These are phyloP conservation scores for Rutstroemia sydowiana DNA, from an alignment of 2,329 filamentous ascomycete genomes.

Conservation along the genomic window DNA sequence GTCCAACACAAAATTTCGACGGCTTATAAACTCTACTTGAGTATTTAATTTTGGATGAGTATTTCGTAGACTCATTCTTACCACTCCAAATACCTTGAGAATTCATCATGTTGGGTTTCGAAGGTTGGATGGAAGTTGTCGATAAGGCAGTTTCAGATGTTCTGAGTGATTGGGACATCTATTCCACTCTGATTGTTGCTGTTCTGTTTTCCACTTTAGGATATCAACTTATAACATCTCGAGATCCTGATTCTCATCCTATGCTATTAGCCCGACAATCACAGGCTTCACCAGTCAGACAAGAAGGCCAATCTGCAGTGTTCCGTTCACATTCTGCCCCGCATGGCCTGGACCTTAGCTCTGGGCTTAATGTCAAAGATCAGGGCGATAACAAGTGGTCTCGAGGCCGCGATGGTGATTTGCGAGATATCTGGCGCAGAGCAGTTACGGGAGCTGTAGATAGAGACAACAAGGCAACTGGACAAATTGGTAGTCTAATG, in stretches of 20 bases:
- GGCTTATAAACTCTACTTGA: neutral
- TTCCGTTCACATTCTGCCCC: constrained; percentile 81
- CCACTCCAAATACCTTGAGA: neutral
- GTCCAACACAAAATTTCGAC: neutral
- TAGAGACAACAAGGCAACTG: constrained; percentile 52
- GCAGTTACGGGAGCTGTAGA: constrained; percentile 57
- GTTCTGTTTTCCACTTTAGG: constrained; percentile 59
- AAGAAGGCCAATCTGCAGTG: constrained; percentile 76
- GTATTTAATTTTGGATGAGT: neutral
- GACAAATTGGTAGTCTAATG: constrained; percentile 61
- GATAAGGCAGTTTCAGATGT: constrained; percentile 64
- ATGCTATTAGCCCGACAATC: constrained; percentile 84
- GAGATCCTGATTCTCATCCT: constrained; percentile 86
- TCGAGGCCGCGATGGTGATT: constrained; percentile 75
- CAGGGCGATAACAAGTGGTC: constrained; percentile 75
- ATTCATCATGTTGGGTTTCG: constrained; percentile 28
- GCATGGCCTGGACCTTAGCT: constrained; percentile 72
- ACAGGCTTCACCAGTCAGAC: constrained; percentile 67
- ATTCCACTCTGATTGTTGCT: constrained; percentile 66
- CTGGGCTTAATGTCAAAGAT: constrained; percentile 76
- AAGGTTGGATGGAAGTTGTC: constrained; percentile 55
- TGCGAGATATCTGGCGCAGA: constrained; percentile 83
- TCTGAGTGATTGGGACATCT: constrained; percentile 73
- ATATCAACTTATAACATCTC: constrained; percentile 62
- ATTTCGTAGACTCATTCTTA: neutral